Conservation (phyloP, 2,329 filamentous ascomycete species). For the Aspergillus sp. region DNA sequence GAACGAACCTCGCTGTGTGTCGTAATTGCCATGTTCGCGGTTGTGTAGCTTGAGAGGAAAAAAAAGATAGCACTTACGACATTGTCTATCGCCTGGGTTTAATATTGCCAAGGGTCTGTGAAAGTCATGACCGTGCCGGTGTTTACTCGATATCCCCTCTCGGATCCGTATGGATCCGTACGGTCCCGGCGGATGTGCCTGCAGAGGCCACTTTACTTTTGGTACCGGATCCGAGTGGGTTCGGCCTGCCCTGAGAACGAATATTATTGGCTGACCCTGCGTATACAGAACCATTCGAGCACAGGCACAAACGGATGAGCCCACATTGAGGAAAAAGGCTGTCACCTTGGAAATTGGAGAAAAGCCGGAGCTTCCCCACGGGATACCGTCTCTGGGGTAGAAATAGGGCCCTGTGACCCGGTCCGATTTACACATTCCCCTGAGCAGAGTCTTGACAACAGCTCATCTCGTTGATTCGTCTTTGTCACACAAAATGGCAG, state of each 20-base stretch:
- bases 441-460: neutral
- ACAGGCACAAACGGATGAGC: neutral
- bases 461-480: neutral
- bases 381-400: conserved; percentile 23
- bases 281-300: neutral
- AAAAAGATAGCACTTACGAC: neutral
- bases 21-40: neutral
- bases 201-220: neutral
- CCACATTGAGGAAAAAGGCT: neutral
- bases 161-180: conserved; percentile 2
- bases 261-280: neutral
- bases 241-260: neutral
- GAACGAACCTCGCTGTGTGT: neutral
- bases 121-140: neutral
- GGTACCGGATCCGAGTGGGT: neutral
- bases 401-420: conserved; percentile 20
- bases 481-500: neutral
- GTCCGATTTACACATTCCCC: neutral
- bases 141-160: neutral
- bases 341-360: conserved; percentile 15
- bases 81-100: neutral
- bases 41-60: neutral
- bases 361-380: conserved; percentile 19
- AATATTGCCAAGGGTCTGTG: neutral
- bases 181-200: neutral